Conservation (phyloP, 768 basidiomycete species). For the Coprinopsis marcescibilis region DNA sequence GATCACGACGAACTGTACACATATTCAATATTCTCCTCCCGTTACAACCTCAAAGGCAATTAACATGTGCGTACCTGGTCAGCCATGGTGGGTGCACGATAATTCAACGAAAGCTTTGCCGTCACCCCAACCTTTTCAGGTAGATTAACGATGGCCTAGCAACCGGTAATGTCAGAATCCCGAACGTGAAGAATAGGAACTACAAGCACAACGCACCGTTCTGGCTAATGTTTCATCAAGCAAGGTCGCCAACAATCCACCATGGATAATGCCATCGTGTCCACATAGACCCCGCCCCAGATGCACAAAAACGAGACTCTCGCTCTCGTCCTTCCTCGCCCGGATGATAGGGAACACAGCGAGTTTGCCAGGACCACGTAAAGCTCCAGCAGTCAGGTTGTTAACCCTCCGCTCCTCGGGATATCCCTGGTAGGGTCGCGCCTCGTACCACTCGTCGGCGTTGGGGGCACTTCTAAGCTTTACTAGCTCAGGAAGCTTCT, state of each 20-base stretch:
- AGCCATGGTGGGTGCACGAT: conserved; percentile 82
- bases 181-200: neutral
- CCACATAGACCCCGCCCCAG: conserved; percentile 85
- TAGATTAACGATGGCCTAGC: conserved; percentile 76
- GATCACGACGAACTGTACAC: conserved; percentile 78
- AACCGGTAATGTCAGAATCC: conserved; percentile 1
- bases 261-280: conserved; percentile 93
- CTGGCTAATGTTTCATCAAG: conserved; percentile 82
- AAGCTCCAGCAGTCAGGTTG: conserved; percentile 75
- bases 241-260: conserved; percentile 85
- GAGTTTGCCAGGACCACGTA: conserved; percentile 85
- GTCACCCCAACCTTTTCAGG: conserved; percentile 92
- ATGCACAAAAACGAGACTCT: conserved; percentile 68
- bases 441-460: conserved; percentile 66
- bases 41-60: neutral
- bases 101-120: conserved; percentile 75
- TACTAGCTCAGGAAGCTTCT: conserved; percentile 54
- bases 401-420: conserved; percentile 76
- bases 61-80: conserved; percentile 55
- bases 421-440: conserved; percentile 63
- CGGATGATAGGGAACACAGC: conserved; percentile 77
- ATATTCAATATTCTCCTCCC: no score
- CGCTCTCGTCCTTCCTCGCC: conserved; percentile 67
- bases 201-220: conserved; percentile 42
- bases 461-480: conserved; percentile 43